Evolutionary conservation across 176 grass and related monocot species (phyloP).

Genomic region (Stipa capillata): DNA sequence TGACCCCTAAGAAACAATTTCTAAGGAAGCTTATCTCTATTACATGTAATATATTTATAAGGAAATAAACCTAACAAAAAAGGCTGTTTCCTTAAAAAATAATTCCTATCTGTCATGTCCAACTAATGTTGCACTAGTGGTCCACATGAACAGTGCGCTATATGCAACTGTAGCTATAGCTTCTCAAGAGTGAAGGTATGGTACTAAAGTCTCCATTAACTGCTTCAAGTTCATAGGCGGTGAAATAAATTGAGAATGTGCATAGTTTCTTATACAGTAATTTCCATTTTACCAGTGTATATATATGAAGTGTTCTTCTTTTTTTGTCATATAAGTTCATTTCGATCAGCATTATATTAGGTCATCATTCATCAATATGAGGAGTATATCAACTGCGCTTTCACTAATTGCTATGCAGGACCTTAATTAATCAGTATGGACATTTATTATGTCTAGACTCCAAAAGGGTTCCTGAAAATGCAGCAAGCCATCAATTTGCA

Average conservation of each 20-base stretch:
- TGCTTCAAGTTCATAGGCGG: background rate
- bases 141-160: background rate
- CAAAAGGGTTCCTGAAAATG: constrained; percentile 74
- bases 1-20: background rate
- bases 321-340: too few relatives aligned
- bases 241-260: background rate
- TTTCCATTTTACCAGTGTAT: background rate
- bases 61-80: background rate
- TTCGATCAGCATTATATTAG: too few relatives aligned
- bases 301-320: background rate
- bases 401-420: constrained; percentile 39
- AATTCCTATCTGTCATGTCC: background rate
- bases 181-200: background rate
- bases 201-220: background rate
- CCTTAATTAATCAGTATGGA: constrained; percentile 53
- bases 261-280: background rate
- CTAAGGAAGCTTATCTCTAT: background rate
- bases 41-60: background rate
- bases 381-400: background rate
- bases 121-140: background rate
- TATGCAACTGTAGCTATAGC: background rate
- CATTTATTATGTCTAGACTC: constrained; percentile 51
- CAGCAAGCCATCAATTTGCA: constrained; percentile 48
- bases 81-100: too few relatives aligned
- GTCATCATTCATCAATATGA: background rate